Percentiles rank a stretch among this genome's conserved stretches.
phyloP scores from a whole-genome alignment of 2,329 filamentous ascomycete species.

The Septoria linicola region DNA sequence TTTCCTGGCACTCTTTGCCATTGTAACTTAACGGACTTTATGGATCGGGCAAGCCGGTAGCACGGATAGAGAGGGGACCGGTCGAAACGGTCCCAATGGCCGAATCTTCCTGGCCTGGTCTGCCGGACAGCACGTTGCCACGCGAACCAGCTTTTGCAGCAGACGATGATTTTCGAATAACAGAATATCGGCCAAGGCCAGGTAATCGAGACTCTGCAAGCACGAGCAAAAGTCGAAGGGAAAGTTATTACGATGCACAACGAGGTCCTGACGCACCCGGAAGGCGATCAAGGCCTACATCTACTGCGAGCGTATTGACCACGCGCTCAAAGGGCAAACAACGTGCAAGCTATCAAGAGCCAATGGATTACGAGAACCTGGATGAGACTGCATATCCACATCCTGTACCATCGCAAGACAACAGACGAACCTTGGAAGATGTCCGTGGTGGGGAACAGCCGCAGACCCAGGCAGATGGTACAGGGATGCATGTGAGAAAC shows the following conservation, averaged over 20 bases:
- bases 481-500: constrained; percentile 20
- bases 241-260: constrained; percentile 27
- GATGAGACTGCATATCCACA: constrained; percentile 25
- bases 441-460: constrained; percentile 14
- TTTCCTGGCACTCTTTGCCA: neutral
- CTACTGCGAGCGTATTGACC: constrained; percentile 19
- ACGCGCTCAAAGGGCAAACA: constrained; percentile 20
- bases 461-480: constrained; percentile 5
- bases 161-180: constrained; percentile 11
- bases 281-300: constrained; percentile 22
- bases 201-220: constrained; percentile 20
- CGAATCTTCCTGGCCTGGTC: neutral
- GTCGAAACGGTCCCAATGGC: neutral
- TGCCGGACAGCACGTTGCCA: neutral
- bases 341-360: constrained; percentile 27
- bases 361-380: constrained; percentile 23
- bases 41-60: too few species aligned
- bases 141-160: constrained; percentile 4
- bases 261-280: constrained; percentile 23
- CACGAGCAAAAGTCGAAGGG: constrained; percentile 25
- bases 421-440: constrained; percentile 19
- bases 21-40: too few species aligned
- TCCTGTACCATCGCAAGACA: constrained; percentile 13
- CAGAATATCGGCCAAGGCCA: constrained; percentile 3
- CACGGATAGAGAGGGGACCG: neutral